Percentiles rank a stretch among this genome's conserved stretches.
Evolutionary conservation across 169 alveolate species (phyloP).

Genomic region (Cryptosporidium baileyi): DNA sequence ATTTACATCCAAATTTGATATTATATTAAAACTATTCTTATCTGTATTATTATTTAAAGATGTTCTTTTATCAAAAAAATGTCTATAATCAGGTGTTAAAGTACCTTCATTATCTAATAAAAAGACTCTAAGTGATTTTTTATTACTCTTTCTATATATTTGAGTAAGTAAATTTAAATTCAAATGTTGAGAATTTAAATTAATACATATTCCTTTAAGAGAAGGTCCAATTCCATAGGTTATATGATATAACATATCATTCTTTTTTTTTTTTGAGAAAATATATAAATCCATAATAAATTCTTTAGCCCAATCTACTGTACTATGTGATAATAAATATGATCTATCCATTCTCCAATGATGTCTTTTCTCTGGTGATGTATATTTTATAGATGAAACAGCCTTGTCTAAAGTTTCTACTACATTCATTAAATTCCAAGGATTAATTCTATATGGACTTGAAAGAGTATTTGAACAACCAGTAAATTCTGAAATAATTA

Average conservation of each 20-base stretch:
- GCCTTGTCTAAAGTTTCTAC: conserved; percentile 79
- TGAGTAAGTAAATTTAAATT: conserved; percentile 22
- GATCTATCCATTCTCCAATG: conserved; percentile 57
- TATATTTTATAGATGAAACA: conserved; percentile 40
- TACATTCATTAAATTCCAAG: conserved; percentile 81
- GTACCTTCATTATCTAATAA: conserved; percentile 80
- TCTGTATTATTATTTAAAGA: background rate
- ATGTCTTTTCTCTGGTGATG: conserved; percentile 1
- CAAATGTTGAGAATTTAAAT: conserved; percentile 9
- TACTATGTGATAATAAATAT: conserved; percentile 38
- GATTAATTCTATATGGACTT: conserved; percentile 79
- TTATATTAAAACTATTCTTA: background rate
- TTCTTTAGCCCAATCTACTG: conserved; percentile 57
- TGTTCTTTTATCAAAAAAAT: conserved; percentile 24
- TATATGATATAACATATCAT: conserved; percentile 32
- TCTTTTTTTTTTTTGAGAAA: conserved; percentile 20
- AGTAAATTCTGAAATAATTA: conserved; percentile 80
- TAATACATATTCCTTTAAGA: conserved; percentile 7
- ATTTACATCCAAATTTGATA: background rate
- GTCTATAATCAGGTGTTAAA: conserved; percentile 74
- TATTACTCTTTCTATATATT: background rate
- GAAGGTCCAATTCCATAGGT: conserved; percentile 60
- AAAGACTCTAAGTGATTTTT: conserved; percentile 62
- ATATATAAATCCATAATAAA: conserved; percentile 34
- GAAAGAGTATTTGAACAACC: conserved; percentile 80